A percentile compares a stretch with the other conserved stretches of the same genome.
Evolutionary conservation across 2,329 filamentous ascomycete genomes (phyloP).

Genomic region (Calcarisporium arbuscula): DNA sequence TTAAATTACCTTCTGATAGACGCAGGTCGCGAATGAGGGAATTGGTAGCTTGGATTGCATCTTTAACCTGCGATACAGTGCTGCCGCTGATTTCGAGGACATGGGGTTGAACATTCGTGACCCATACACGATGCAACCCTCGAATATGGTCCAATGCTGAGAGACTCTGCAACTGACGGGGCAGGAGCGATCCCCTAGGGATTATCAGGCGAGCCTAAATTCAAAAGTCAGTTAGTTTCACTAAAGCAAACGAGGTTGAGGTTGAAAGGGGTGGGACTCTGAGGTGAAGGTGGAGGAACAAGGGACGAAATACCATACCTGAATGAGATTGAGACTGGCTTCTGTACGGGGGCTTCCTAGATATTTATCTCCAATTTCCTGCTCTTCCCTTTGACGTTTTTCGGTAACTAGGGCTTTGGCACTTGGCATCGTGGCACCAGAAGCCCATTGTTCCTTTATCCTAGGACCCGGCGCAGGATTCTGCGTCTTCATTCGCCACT

Average conservation of each 20-base stretch:
- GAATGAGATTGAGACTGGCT: too few relatives aligned
- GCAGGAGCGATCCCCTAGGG: constrained; percentile 20
- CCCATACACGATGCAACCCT: constrained; percentile 23
- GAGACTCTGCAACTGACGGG: constrained; percentile 17
- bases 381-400: constrained; percentile 11
- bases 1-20: constrained; percentile 16
- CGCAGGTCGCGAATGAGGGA: constrained; percentile 26
- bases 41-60: constrained; percentile 22
- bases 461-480: too few relatives aligned
- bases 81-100: constrained; percentile 20
- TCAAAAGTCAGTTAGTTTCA: constrained; percentile 7
- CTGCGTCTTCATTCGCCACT: too few relatives aligned
- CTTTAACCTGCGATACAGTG: constrained; percentile 16
- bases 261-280: too few relatives aligned
- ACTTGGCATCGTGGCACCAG: constrained; percentile 13
- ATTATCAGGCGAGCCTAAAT: constrained; percentile 20
- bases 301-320: too few relatives aligned
- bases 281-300: too few relatives aligned
- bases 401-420: constrained; percentile 17
- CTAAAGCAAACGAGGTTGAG: not conserved
- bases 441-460: too few relatives aligned
- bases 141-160: constrained; percentile 21
- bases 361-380: constrained; percentile 15
- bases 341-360: constrained; percentile 17
- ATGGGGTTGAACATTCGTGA: constrained; percentile 16